Base-by-base conservation (phyloP, 2,329 filamentous ascomycete genomes). In the Verticillium nubilum region DNA sequence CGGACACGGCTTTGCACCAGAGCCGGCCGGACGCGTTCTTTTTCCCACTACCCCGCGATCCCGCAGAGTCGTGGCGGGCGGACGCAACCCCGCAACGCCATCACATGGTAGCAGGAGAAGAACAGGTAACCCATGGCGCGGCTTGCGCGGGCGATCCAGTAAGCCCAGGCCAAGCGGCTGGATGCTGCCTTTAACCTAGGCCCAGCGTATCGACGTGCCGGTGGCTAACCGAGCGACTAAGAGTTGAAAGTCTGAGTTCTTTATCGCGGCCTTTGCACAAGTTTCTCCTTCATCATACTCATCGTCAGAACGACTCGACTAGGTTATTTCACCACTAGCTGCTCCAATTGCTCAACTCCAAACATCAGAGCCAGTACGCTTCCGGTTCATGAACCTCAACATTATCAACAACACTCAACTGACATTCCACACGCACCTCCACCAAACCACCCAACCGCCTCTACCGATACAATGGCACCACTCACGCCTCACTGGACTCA, bases 401-500 rank as follows among this genome's bases (percentile, higher is more conserved):
- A 23, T 12, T 23, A 7, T 3, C n/a, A 9, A 47, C 9, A 23
- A 10, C 7, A 47, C 42, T 15, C 19, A 9, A 47, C 42, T 47
- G n/a, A 47, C 19, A 47, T 10, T 4, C n/a, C n/a, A 9, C 42
- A 47, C n/a, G 33, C 52, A 33, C 9, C 52, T 28, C 52, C 26
- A 17, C 25, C 54, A 47, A 13, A 13, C 33, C 29, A 33, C 28
- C 4, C 33, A 47, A 15, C 35, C 31, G 25, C 54, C 54, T 42
- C 54, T n/a, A 25, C 33, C 54, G 25, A 61, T 59, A 67, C 68
- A 69, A 83, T 85, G 81, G 78, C 83, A 59, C 83, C 84, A 57
- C 72, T 86, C 58, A 81, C 72, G 62, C 85, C 85, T 58, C 76
- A 80, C 72, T 87, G 85, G 85, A 64, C 70, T 5, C 84, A 83